Evolutionary conservation across 139 green algal species (phyloP), one percentile per base, ranked within the genome.

Genomic region (Marvania coccoides): DNA sequence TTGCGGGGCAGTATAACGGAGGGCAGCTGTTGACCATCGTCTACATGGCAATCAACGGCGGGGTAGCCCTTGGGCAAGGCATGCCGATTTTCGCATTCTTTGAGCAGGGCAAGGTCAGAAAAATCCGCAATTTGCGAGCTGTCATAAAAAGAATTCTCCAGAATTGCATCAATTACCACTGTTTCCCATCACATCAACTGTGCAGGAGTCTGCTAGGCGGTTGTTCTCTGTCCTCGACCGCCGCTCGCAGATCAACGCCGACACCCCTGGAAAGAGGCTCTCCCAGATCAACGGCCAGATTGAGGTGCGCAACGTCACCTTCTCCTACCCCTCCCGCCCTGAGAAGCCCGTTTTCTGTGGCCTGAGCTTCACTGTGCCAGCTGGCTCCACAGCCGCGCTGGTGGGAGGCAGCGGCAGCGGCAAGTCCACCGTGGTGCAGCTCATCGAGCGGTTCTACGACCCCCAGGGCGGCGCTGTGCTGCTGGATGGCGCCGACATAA

Each of bases 341-440:
- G 55, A 62, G 8, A n/a, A 15, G 9, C 35, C 34, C 34, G 29
- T 62, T n/a, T n/a, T 62, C 19, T 8, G 12, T 8, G 55, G 55
- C 55, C 15, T 62, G 8, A 26, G 8, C 12, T 46, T 62, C 12
- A 7, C 8, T 5, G 29, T 62, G 6, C 55, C 55, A 5, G 37
- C 81, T 6, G 87, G 85, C 31, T 48, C 68, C 35, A 87, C 80
- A 14, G 70, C 86, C 13, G 91, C 90, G 14, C 77, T 97, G 14
- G 89, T 96, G 28, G 91, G 91, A 2, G 76, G 86, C 69, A 86
- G 67, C 12, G 91, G 91, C 63, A 90, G 77, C 39, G 91, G 88
- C 71, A 97, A 97, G 79, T 85, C 65, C 39, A 97, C 89, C 12
- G 83, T 95, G 13, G 73, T 96, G n/a, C 59, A 69, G 2, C 82